Conservation (phyloP, 805 yeast species). For the Peterozyma toletana region DNA sequence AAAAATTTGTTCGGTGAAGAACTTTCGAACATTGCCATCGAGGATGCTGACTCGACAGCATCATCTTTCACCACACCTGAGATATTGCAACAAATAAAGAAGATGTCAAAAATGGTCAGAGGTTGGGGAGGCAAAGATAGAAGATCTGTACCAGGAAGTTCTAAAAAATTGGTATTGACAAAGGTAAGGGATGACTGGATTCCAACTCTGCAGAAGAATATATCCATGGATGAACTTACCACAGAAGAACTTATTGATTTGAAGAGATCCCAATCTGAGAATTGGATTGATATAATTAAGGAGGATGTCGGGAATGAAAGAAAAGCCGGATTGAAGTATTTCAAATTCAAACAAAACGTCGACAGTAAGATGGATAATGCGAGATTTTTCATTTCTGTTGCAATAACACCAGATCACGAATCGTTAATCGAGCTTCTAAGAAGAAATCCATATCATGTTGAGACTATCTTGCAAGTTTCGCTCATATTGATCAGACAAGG, state of each 20-base stretch:
- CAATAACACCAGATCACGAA: conserved; percentile 75
- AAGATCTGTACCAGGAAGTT: conserved; percentile 65
- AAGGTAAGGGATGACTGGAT: conserved; percentile 77
- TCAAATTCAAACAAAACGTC: conserved; percentile 35
- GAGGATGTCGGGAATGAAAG: conserved; percentile 28
- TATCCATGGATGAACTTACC: conserved; percentile 50
- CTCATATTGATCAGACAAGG: conserved; percentile 72
- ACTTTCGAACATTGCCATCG: conserved; percentile 56
- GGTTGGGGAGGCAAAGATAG: conserved; percentile 86
- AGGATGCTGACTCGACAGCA: conserved; percentile 72
- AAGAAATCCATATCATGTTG: conserved; percentile 66
- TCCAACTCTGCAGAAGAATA: conserved; percentile 57
- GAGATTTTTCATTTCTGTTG: conserved; percentile 55
- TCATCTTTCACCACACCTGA: conserved; percentile 66
- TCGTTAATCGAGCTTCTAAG: conserved; percentile 52
- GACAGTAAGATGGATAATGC: conserved; percentile 30
- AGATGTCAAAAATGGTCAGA: conserved; percentile 48
- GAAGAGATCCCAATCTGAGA: conserved; percentile 24
- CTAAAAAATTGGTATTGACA: conserved; percentile 59
- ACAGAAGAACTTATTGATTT: conserved; percentile 29
- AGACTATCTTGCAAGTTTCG: conserved; percentile 73
- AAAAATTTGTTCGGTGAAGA: conserved; percentile 58
- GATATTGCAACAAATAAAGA: conserved; percentile 54
- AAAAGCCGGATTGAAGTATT: conserved; percentile 46
- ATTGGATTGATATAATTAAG: conserved; percentile 43